Evolutionary conservation across 208 protist genomes (phyloP), one percentile per base, ranked within the genome.

Genomic region (Trypanosoma vivax): DNA sequence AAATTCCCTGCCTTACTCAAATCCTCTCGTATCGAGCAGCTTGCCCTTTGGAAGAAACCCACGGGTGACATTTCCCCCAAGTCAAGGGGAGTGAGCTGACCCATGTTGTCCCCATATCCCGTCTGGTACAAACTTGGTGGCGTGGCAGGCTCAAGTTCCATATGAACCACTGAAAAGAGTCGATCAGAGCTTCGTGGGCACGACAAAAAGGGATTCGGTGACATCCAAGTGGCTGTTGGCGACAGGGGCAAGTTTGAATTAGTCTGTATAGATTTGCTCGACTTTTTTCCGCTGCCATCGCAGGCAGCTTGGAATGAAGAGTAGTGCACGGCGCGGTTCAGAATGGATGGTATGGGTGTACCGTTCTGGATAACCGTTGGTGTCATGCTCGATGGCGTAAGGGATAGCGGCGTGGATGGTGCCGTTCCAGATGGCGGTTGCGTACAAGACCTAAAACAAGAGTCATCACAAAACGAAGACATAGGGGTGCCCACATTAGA

Each of bases 101-200:
- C 48, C 2, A 50, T 35, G 9, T 7, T 13, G 9, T 33, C 50
- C 35, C 3, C 21, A 31, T 43, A 7, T 9, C 13, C 39, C 5
- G 85, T 60, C 39, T 71, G 54, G 0, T 71, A 73, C 29, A 85
- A 16, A 14, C 65, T 72, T 24, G 60, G 63, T 0, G 83, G 83
- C 14, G 76, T 88, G 13, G 52, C 25, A 30, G 74, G 79, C 39
- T 79, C 79, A 16, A 11, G 62, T 7, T 49, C 45, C 14, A 40
- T 65, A 65, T 88, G 74, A 19, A 83, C 77, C 31, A 76, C 58
- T 56, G 74, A 86, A 64, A 91, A 88, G 10, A 91, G 60, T 11
- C 79, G 75, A 28, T 60, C 42, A 10, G 47, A 29, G 23, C 6
- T 39, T 2, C 27, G 35, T 11, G 25, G 31, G 19, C 35, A 21